A percentile compares a stretch with the other conserved stretches of the same genome.
Conservation (phyloP, 257 asterid species). For the Penstemon davidsonii region DNA sequence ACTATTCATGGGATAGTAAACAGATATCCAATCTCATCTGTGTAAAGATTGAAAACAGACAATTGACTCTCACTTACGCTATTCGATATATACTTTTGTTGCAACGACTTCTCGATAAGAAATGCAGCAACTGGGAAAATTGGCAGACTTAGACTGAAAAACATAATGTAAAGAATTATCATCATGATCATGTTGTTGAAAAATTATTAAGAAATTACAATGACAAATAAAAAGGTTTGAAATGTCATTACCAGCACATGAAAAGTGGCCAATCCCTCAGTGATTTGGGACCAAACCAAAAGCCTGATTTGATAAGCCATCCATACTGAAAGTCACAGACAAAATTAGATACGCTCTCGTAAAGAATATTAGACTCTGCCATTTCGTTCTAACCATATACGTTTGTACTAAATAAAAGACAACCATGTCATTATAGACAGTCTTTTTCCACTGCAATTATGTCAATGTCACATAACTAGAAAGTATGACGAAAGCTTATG, state of each 20-base stretch:
- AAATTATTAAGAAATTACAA: slow-evolving; percentile 1
- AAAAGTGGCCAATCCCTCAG: slow-evolving; percentile 93
- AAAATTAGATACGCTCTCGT: slow-evolving; percentile 17
- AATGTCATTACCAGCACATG: slow-evolving; percentile 80
- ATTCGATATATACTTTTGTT: slow-evolving; percentile 56
- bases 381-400: not conserved
- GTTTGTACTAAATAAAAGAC: slow-evolving; percentile 19
- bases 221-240: slow-evolving; percentile 1
- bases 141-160: slow-evolving; percentile 82
- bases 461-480: slow-evolving; percentile 9
- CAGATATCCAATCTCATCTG: slow-evolving; percentile 12
- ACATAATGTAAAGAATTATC: slow-evolving; percentile 1
- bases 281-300: slow-evolving; percentile 90
- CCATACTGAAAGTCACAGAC: slow-evolving; percentile 73
- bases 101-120: slow-evolving; percentile 72
- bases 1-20: slow-evolving; percentile 2
- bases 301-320: slow-evolving; percentile 78
- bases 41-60: slow-evolving; percentile 17
- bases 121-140: slow-evolving; percentile 81
- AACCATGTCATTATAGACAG: slow-evolving; percentile 9
- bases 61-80: slow-evolving; percentile 50
- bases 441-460: not conserved
- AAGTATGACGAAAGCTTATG: not conserved
- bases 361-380: not conserved
- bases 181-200: slow-evolving; percentile 1